Base-by-base conservation (phyloP, 805 yeast species). In the Zygotorulaspora danielsina region DNA sequence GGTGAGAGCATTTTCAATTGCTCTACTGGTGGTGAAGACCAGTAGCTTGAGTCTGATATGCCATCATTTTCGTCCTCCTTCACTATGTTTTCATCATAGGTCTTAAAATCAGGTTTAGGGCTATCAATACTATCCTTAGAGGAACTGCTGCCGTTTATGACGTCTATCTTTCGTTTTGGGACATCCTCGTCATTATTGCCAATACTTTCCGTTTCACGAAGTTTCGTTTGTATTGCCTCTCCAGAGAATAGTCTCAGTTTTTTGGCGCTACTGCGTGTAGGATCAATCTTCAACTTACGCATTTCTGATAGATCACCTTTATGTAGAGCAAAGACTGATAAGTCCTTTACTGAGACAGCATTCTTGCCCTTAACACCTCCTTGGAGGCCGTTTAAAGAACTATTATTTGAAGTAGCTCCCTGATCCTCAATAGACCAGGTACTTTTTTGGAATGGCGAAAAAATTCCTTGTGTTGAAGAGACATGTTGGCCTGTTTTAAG, bases 1-100 rank as follows among this genome's bases (percentile, higher is more conserved):
- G 63, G 42, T 0, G 80, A 55, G 39, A 75, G 49, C 6, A 56
- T 46, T 0, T 70, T 46, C 2, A 84, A 63, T 20, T 73, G 76
- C 2, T 63, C 65, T 11, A 81, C 63, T 0, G 82, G 62, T 1
- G 93, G 94, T 0, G 81, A 70, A 45, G 85, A 77, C 88, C 90
- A 84, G 51, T 84, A 84, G 2, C 74, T 84, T 4, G 48, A 32
- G 17, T 30, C 24, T 34, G 21, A 18, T 19, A 15, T 17, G 6
- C 2, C 15, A 17, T 24, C 35, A 31, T 25, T 22, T 27, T 22
- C 9, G n/a, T 7, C 17, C 8, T 28, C 21, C 11, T 29, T 28
- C 16, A 21, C 7, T 32, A 20, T 17, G 33, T 15, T 12, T 8
- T 27, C 31, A n/a, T 5, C 7, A 15, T 9, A 4, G 4, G 31